Percentiles rank a stretch among this genome's conserved stretches.
Evolutionary conservation across 805 yeast genomes (phyloP).

Genomic region (Candida succiphila): DNA sequence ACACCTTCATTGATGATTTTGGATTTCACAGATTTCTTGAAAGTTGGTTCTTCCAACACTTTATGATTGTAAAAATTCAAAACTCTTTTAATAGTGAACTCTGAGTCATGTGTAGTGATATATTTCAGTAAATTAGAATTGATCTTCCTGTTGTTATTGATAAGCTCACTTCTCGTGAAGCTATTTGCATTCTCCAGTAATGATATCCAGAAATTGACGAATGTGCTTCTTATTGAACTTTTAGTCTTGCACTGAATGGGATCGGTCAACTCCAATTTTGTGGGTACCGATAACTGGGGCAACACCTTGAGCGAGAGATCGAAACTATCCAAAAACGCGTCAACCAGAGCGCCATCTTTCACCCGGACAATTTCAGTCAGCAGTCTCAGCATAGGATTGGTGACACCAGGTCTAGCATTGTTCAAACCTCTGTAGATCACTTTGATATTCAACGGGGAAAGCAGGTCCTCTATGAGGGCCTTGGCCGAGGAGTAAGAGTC

Average conservation of each 20-base stretch:
- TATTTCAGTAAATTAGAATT: conserved; percentile 61
- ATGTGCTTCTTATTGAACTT: conserved; percentile 44
- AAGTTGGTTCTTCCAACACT: conserved; percentile 49
- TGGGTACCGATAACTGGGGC: conserved; percentile 51
- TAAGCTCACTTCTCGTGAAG: conserved; percentile 52
- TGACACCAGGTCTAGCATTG: conserved; percentile 42
- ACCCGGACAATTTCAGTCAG: conserved; percentile 41
- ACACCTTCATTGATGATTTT: conserved; percentile 73
- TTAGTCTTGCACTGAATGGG: conserved; percentile 25
- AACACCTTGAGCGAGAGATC: conserved; percentile 57
- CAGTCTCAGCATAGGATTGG: conserved; percentile 54
- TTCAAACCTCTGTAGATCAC: conserved; percentile 60
- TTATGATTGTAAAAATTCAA: conserved; percentile 37
- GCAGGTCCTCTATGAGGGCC: conserved; percentile 39
- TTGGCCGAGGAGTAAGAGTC: conserved; percentile 16
- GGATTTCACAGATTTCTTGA: conserved; percentile 61
- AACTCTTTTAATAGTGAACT: conserved; percentile 27
- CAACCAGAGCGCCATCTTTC: conserved; percentile 39
- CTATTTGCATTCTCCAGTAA: conserved; percentile 41
- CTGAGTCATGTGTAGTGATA: conserved; percentile 43
- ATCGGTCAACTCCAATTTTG: conserved; percentile 33
- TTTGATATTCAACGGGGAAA: conserved; percentile 44
- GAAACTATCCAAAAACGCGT: conserved; percentile 51
- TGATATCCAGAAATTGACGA: conserved; percentile 52
- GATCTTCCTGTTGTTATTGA: conserved; percentile 46